phyloP scores from a whole-genome alignment of 2,329 filamentous ascomycete species.

The Hymenoscyphus salicellus region DNA sequence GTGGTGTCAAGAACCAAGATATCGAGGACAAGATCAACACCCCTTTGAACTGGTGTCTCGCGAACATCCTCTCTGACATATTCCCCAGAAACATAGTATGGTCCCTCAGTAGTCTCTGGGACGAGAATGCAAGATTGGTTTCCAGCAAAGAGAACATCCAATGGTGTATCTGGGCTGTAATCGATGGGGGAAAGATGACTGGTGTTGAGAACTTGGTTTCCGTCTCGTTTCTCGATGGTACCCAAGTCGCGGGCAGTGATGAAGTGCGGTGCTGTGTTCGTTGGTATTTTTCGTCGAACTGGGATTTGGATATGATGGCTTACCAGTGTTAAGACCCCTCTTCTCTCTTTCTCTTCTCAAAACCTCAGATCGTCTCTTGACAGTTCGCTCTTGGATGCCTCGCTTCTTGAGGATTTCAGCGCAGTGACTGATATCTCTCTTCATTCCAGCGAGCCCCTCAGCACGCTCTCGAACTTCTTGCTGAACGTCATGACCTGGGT shows the following conservation, averaged over 20 bases:
- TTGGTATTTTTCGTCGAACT: too few species aligned
- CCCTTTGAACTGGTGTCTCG: conserved; percentile 37
- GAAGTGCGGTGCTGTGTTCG: too few species aligned
- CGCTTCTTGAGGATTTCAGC: conserved; percentile 5
- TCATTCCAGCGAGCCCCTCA: neutral
- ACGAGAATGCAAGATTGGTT: conserved; percentile 43
- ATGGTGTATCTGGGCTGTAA: too few species aligned
- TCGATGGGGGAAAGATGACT: too few species aligned
- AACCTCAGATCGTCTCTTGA: conserved; percentile 8
- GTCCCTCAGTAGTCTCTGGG: conserved; percentile 52
- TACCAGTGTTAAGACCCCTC: conserved; percentile 7
- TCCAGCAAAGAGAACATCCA: too few species aligned
- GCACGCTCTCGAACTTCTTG: neutral
- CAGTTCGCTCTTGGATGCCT: conserved; percentile 5
- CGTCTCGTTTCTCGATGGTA: too few species aligned
- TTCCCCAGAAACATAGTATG: conserved; percentile 47
- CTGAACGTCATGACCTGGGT: neutral
- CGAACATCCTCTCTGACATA: conserved; percentile 40
- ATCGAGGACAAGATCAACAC: conserved; percentile 48
- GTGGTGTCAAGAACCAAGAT: conserved; percentile 45
- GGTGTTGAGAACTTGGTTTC: too few species aligned
- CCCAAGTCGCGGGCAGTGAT: too few species aligned
- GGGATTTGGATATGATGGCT: too few species aligned
- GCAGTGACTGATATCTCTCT: conserved; percentile 5
- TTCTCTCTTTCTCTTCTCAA: conserved; percentile 13